Conservation (phyloP, 768 basidiomycete species). For the Fomitopsis pulvina region DNA sequence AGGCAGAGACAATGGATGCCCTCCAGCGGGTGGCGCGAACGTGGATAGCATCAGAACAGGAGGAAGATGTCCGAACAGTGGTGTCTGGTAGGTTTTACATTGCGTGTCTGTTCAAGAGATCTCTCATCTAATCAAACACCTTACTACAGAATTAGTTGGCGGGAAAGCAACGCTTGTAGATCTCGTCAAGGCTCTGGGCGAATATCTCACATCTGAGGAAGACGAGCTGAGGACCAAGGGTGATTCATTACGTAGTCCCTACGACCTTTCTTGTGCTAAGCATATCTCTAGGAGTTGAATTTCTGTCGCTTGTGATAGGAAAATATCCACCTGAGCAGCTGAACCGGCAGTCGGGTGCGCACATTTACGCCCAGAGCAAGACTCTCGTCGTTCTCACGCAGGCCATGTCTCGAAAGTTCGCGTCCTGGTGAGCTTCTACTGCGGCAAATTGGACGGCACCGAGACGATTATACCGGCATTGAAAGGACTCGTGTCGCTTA, state of each 20-base stretch:
- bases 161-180: slow-evolving; percentile 58
- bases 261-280: neutral
- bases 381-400: slow-evolving; percentile 4
- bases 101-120: too few relatives aligned
- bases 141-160: slow-evolving; percentile 40
- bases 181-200: slow-evolving; percentile 81
- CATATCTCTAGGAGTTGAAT: slow-evolving; percentile 70
- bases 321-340: slow-evolving; percentile 55
- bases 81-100: slow-evolving; percentile 44
- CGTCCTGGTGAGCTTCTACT: slow-evolving; percentile 78
- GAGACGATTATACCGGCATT: slow-evolving; percentile 81
- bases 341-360: slow-evolving; percentile 77
- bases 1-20: slow-evolving; percentile 28
- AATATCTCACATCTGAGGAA: slow-evolving; percentile 84
- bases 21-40: slow-evolving; percentile 55
- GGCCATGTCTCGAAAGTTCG: slow-evolving; percentile 44
- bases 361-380: neutral
- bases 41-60: slow-evolving; percentile 63
- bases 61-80: slow-evolving; percentile 51
- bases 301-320: slow-evolving; percentile 68
- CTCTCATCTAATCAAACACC: too few relatives aligned
- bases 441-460: slow-evolving; percentile 79
- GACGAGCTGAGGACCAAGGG: slow-evolving; percentile 76
- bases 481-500: slow-evolving; percentile 65
- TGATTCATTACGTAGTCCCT: slow-evolving; percentile 19